Conservation (phyloP, 176 grass and related monocot genomes). For the Oryza brachyantha region DNA sequence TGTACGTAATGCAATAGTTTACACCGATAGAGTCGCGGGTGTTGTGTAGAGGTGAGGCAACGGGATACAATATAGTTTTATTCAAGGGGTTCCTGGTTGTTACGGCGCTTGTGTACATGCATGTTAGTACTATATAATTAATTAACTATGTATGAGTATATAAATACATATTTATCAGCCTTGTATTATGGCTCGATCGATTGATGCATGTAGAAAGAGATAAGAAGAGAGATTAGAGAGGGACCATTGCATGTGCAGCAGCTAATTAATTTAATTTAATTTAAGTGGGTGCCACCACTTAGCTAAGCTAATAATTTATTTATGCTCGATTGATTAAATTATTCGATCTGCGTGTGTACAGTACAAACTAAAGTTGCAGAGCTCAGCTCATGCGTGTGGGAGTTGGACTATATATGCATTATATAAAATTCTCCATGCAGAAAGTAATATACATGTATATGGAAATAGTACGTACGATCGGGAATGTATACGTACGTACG, state of each 20-base stretch:
- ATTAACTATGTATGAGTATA: neutral
- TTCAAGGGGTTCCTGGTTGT: slow-evolving; percentile 1
- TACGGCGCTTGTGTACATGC: neutral
- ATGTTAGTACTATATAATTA: too few species aligned
- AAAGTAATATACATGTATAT: neutral
- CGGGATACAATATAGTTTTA: slow-evolving; percentile 28
- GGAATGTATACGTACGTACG: slow-evolving; percentile 11
- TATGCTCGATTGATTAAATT: slow-evolving; percentile 31
- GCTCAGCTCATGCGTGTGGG: slow-evolving; percentile 35
- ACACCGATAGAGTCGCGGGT: neutral
- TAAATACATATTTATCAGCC: neutral
- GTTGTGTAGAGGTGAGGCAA: slow-evolving; percentile 43
- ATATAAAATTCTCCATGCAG: slow-evolving; percentile 16
- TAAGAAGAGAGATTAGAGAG: neutral
- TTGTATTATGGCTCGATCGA: slow-evolving; percentile 23
- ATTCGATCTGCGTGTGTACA: neutral
- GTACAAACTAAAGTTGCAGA: slow-evolving; percentile 33
- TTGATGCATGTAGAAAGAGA: slow-evolving; percentile 9
- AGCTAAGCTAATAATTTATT: slow-evolving; percentile 4
- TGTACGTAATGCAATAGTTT: slow-evolving; percentile 33
- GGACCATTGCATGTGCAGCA: slow-evolving; percentile 23
- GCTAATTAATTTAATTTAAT: slow-evolving; percentile 18
- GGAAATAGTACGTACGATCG: neutral
- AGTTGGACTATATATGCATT: neutral
- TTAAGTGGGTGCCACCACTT: slow-evolving; percentile 62